These are phyloP conservation scores for Boletus huronensis DNA, from an alignment of 768 basidiomycete genomes.

Conservation along the genomic window DNA sequence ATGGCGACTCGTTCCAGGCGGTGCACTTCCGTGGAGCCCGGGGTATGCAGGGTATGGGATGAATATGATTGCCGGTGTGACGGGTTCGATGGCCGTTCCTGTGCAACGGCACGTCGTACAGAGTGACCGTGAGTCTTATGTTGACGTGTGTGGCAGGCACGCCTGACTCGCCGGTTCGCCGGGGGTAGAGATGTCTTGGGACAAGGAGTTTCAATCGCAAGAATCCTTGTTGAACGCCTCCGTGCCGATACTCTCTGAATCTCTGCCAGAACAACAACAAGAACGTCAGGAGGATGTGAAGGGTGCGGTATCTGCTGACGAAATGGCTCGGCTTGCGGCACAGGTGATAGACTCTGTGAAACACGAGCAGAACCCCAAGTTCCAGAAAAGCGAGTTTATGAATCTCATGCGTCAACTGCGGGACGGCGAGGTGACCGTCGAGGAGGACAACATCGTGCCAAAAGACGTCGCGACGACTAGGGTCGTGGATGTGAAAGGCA, in stretches of 20 bases:
- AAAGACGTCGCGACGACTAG: constrained; percentile 31
- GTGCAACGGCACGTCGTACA: constrained; percentile 27
- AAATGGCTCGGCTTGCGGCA: constrained; percentile 78
- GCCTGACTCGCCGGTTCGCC: background rate
- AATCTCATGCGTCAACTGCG: constrained; percentile 80
- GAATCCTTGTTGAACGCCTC: constrained; percentile 39
- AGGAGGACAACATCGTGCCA: constrained; percentile 74
- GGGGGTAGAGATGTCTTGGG: constrained; percentile 44
- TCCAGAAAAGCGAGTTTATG: constrained; percentile 81
- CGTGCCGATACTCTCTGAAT: constrained; percentile 3
- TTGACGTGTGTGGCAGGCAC: background rate
- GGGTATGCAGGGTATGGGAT: constrained; percentile 36
- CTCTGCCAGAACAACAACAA: constrained; percentile 12
- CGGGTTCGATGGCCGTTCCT: constrained; percentile 13
- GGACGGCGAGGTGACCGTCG: constrained; percentile 73
- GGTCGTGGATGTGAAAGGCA: constrained; percentile 54
- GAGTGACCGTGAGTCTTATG: constrained; percentile 42
- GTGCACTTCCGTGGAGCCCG: constrained; percentile 40
- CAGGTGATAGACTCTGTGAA: constrained; percentile 72
- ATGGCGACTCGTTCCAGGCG: constrained; percentile 24
- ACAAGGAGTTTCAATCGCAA: constrained; percentile 60
- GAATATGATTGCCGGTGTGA: constrained; percentile 37
- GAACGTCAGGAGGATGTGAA: constrained; percentile 19
- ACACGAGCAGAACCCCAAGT: constrained; percentile 78
- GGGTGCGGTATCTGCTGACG: constrained; percentile 42